Evolutionary conservation across 2,329 filamentous ascomycete species (phyloP).

Genomic region (Arthrobotrys conoides): DNA sequence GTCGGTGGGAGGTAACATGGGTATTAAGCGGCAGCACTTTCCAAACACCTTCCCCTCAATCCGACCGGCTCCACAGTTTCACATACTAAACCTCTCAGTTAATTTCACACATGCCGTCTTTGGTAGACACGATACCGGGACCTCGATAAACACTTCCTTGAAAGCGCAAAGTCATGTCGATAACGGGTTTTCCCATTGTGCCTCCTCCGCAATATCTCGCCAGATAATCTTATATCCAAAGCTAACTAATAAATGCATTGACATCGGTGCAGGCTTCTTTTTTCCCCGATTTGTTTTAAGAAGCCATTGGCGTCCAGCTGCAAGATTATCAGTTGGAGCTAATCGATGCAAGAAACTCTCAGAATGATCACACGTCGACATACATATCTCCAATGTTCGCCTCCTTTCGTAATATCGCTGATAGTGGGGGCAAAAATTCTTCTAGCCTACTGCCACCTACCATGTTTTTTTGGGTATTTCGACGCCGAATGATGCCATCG

Average conservation of each 20-base stretch:
- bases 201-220: constrained; percentile 45
- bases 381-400: constrained; percentile 21
- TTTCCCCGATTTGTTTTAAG: constrained; percentile 35
- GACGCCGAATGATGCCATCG: constrained; percentile 49
- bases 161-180: constrained; percentile 39
- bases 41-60: constrained; percentile 53
- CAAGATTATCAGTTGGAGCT: constrained; percentile 31
- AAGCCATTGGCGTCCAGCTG: constrained; percentile 32
- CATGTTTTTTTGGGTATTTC: constrained; percentile 34
- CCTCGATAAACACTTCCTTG: constrained; percentile 40
- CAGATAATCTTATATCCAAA: constrained; percentile 43
- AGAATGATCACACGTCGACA: constrained; percentile 23
- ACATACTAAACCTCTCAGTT: constrained; percentile 38
- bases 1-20: constrained; percentile 33
- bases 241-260: constrained; percentile 12
- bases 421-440: constrained; percentile 5
- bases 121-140: constrained; percentile 30
- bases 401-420: constrained; percentile 25
- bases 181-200: constrained; percentile 33
- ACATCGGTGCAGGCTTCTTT: constrained; percentile 18
- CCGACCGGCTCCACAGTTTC: constrained; percentile 49
- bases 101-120: constrained; percentile 49
- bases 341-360: constrained; percentile 17
- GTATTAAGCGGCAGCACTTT: constrained; percentile 52
- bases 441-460: background rate